Evolutionary conservation across 2,329 filamentous ascomycete genomes (phyloP), one percentile per base, ranked within the genome.

Genomic region (Trichophyton equinum): DNA sequence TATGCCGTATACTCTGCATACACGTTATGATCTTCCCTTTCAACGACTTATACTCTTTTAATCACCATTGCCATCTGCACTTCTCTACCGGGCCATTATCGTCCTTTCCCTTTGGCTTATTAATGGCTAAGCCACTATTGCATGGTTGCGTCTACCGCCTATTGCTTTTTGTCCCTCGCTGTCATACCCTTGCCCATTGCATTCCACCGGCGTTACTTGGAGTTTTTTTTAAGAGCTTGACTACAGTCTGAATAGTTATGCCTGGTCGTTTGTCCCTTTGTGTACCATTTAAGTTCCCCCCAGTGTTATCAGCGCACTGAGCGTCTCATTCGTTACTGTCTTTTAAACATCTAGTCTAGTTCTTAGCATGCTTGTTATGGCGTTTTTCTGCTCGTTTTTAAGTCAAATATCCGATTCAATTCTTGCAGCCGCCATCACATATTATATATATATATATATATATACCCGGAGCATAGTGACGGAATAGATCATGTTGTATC

Each of bases 251-350:
- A 55, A 36, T 5, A 15, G 30, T 55, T 55, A 22, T 55, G 33
- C 27, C 51, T 6, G 46, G 46, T 27, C 20, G 27, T 36, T 22
- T 33, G 9, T 20, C n/a, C 38, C 18, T n/a, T n/a, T 55, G 33
- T 38, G 11, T 13, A 13, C 11, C 11, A 38, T 38, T 11, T 38
- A 38, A 9, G 9, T 38, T 38, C 2, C 13, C 33, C 33, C n/a
- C 20, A n/a, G 51, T 55, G 51, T 36, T 55, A 55, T 55, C 51
- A 36, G 51, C n/a, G 51, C 51, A 55, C 51, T 36, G 30, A 55
- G 51, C 51, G 33, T 55, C 22, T 55, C 46, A 51, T 22, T 51
- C 22, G 9, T 51, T 51, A 51, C 22, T 51, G 22, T 11, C 20
- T 22, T 22, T 22, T 1, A 25, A 38, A 13, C 8, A 38, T 38